Conservation (phyloP, 805 yeast genomes). For the Starmerella scarabaei region DNA sequence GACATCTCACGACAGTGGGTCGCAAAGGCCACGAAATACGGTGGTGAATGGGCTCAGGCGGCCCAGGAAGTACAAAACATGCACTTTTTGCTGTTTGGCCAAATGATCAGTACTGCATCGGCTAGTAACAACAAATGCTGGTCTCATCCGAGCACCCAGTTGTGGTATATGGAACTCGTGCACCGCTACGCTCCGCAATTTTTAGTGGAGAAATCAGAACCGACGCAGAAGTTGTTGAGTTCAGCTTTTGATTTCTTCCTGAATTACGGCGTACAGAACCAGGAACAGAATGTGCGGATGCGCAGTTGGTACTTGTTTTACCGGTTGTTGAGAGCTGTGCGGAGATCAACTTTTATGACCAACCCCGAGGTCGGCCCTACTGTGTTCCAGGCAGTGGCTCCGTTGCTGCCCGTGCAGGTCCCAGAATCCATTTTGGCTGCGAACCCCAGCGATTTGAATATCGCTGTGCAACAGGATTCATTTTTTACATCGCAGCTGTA, state of each 20-base stretch:
- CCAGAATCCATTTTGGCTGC: conserved; percentile 19
- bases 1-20: conserved; percentile 37
- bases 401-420: conserved; percentile 50
- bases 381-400: conserved; percentile 46
- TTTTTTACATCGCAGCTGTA: conserved; percentile 67
- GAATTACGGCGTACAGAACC: conserved; percentile 71
- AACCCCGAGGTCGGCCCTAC: conserved; percentile 36
- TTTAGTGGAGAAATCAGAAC: conserved; percentile 21
- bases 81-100: conserved; percentile 31
- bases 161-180: conserved; percentile 70
- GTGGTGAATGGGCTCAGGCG: conserved; percentile 10
- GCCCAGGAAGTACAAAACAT: conserved; percentile 7
- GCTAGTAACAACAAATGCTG: conserved; percentile 18
- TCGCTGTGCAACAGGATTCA: conserved; percentile 32
- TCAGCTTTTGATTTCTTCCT: conserved; percentile 61
- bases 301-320: conserved; percentile 86
- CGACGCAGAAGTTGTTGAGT: conserved; percentile 36
- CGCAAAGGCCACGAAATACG: conserved; percentile 10
- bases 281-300: conserved; percentile 56
- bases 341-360: conserved; percentile 40
- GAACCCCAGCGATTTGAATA: conserved; percentile 20
- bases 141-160: conserved; percentile 65
- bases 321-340: conserved; percentile 65
- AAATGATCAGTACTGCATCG: conserved; percentile 15
- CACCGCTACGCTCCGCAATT: conserved; percentile 64